These are phyloP conservation scores for Eucalyptus tenuipes DNA, from an alignment of 345 rosid species.

Conservation along the genomic window DNA sequence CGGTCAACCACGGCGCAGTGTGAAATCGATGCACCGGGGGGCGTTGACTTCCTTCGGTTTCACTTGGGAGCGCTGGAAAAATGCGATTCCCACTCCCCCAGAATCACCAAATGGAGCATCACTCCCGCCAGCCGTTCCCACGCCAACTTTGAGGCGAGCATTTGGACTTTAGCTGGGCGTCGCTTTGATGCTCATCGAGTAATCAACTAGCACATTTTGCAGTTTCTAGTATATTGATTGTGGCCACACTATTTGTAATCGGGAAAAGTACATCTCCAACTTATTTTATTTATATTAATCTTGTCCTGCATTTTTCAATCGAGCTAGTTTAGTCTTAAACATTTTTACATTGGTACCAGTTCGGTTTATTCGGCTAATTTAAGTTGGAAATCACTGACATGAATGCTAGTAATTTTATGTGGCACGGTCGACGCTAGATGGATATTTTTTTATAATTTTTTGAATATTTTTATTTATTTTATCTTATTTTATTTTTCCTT, in stretches of 20 bases:
- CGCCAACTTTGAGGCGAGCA: not conserved
- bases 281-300: no score
- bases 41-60: not conserved
- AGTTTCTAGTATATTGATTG: not conserved
- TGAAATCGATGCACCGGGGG: not conserved
- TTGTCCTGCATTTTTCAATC: no score
- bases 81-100: not conserved
- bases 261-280: not conserved
- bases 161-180: not conserved
- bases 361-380: fast-evolving
- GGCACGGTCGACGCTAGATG: fast-evolving
- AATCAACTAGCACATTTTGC: not conserved
- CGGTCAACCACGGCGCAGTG: not conserved
- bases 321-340: no score
- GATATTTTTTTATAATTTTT: no score
- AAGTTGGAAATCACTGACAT: fast-evolving
- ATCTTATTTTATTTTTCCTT: no score
- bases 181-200: not conserved
- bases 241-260: not conserved
- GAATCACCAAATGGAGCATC: not conserved
- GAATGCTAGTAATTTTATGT: fast-evolving
- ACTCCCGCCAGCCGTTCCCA: not conserved
- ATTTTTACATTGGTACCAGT: fast-evolving
- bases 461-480: no score
- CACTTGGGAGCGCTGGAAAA: not conserved